Conservation (phyloP, 805 yeast genomes). For the Komagataella kurtzmanii region DNA sequence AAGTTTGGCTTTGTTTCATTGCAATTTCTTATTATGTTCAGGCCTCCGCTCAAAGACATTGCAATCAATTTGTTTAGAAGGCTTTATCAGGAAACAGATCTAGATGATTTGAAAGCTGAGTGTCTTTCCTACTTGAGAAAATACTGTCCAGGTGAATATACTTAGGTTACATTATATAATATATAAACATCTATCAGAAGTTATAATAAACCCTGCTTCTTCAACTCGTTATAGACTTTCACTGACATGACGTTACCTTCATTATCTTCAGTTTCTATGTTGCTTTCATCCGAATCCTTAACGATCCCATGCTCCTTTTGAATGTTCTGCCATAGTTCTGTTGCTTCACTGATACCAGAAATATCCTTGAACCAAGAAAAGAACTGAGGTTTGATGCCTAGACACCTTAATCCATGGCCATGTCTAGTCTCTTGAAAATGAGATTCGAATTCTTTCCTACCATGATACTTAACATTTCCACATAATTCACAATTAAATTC, state of each 20-base stretch:
- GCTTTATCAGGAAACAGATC: slow-evolving; percentile 22
- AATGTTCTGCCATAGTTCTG: slow-evolving; percentile 36
- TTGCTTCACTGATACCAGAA: slow-evolving; percentile 54
- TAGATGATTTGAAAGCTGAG: slow-evolving; percentile 24
- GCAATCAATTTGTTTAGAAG: slow-evolving; percentile 37
- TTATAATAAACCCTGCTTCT: slow-evolving; percentile 73
- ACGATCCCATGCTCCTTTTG: slow-evolving; percentile 21
- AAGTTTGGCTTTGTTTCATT: slow-evolving; percentile 73
- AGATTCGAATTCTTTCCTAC: slow-evolving; percentile 53
- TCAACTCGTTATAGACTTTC: slow-evolving; percentile 70
- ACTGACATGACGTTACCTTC: slow-evolving; percentile 89
- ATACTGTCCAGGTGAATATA: slow-evolving; percentile 16
- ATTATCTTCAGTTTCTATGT: slow-evolving; percentile 78
- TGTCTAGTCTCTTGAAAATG: slow-evolving; percentile 73
- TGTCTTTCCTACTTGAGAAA: slow-evolving; percentile 32
- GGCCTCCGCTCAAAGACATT: slow-evolving; percentile 66
- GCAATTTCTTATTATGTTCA: slow-evolving; percentile 73
- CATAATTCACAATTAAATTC: slow-evolving; percentile 77
- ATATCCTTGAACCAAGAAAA: slow-evolving; percentile 45
- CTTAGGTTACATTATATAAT: not conserved
- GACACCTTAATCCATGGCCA: slow-evolving; percentile 52
- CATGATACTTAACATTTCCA: slow-evolving; percentile 60
- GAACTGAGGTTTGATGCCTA: slow-evolving; percentile 51
- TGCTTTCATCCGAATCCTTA: slow-evolving; percentile 32
- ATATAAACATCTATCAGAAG: not conserved